phyloP scores from a whole-genome alignment of 2,329 filamentous ascomycete genomes.

The Fusarium acutatum region DNA sequence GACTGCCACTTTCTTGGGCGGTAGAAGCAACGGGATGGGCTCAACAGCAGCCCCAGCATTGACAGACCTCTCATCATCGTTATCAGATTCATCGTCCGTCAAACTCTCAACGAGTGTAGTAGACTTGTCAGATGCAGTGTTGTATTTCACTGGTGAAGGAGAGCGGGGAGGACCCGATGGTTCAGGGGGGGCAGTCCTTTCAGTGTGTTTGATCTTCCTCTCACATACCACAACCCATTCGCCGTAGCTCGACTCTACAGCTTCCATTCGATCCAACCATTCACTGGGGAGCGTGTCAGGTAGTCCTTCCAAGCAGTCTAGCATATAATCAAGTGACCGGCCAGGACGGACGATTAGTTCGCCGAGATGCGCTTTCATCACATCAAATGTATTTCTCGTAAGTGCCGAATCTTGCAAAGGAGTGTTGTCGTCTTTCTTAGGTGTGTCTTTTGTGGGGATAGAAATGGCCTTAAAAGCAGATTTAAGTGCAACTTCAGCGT shows the following conservation, averaged over 20 bases:
- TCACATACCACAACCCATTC: constrained; percentile 85
- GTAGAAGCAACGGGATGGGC: constrained; percentile 36
- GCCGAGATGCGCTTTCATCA: constrained; percentile 72
- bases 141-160: constrained; percentile 33
- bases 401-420: constrained; percentile 41
- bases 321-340: constrained; percentile 79
- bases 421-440: constrained; percentile 16
- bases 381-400: constrained; percentile 58
- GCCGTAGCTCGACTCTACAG: constrained; percentile 78
- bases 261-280: constrained; percentile 90
- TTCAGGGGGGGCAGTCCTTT: constrained; percentile 53
- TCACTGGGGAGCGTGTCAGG: constrained; percentile 83
- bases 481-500: constrained; percentile 70
- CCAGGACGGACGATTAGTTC: constrained; percentile 76
- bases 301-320: constrained; percentile 85
- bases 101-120: constrained; percentile 8
- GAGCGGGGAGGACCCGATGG: constrained; percentile 27
- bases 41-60: constrained; percentile 17
- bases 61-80: constrained; percentile 29
- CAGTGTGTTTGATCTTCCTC: constrained; percentile 73
- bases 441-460: constrained; percentile 35
- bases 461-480: constrained; percentile 73
- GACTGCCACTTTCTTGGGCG: constrained; percentile 16
- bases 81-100: constrained; percentile 16
- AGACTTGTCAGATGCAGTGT: constrained; percentile 4